A percentile compares a stretch with the other conserved stretches of the same genome.
Conservation (phyloP, 2,329 filamentous ascomycete genomes). For the Aspergillus proliferans region DNA sequence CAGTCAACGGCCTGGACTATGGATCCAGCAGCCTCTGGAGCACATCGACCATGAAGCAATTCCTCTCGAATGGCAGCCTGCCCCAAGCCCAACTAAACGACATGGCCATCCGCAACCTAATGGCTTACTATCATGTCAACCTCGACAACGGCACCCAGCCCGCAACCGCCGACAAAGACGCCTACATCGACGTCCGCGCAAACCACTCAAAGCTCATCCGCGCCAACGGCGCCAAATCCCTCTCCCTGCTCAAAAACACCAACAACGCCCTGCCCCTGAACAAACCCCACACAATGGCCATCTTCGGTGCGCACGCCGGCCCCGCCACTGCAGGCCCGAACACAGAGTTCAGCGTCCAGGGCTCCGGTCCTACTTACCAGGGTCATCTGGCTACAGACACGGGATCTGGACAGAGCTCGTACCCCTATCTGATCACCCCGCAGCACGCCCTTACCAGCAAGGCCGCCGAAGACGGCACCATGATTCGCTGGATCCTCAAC, state of each 20-base stretch:
- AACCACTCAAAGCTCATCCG: constrained; percentile 66
- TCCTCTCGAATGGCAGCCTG: constrained; percentile 35
- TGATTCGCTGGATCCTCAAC: constrained; percentile 14
- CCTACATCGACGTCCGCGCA: constrained; percentile 55
- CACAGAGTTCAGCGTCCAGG: constrained; percentile 18
- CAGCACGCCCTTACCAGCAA: constrained; percentile 8
- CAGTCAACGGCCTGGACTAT: constrained; percentile 41
- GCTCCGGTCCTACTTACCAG: constrained; percentile 7
- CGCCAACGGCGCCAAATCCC: constrained; percentile 67
- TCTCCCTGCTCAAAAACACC: constrained; percentile 59
- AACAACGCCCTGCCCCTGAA: constrained; percentile 46
- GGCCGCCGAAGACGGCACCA: constrained; percentile 11
- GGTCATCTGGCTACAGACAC: constrained; percentile 11
- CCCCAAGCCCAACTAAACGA: constrained; percentile 38
- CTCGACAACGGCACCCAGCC: constrained; percentile 37
- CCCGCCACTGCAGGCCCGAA: constrained; percentile 11
- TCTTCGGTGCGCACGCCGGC: constrained; percentile 47
- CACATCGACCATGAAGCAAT: constrained; percentile 31
- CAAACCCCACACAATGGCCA: constrained; percentile 38
- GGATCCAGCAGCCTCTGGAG: constrained; percentile 23
- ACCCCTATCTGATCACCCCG: constrained; percentile 13
- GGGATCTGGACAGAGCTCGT: constrained; percentile 11
- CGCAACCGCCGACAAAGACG: constrained; percentile 6
- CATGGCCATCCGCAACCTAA: constrained; percentile 43
- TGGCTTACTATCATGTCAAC: constrained; percentile 40